These are phyloP conservation scores for Diaporthe helianthi DNA, from an alignment of 2,329 filamentous ascomycete species.

Conservation along the genomic window DNA sequence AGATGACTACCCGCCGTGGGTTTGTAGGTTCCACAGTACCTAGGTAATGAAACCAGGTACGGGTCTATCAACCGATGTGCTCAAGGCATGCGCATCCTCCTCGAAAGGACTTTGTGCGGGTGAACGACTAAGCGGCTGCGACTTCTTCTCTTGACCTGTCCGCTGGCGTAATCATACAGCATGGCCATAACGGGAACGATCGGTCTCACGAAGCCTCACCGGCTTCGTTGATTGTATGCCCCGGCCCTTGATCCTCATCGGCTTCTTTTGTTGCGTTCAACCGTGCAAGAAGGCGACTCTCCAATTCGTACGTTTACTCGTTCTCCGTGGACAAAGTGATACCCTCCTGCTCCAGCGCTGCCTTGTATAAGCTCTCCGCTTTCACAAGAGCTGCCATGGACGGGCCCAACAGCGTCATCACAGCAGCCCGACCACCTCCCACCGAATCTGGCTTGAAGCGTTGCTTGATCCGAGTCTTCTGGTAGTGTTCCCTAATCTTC, in stretches of 20 bases:
- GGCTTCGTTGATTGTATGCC: too few relatives aligned
- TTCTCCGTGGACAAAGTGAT: slow-evolving; percentile 40
- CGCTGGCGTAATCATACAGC: not conserved
- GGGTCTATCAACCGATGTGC: not conserved
- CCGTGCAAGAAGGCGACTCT: not conserved
- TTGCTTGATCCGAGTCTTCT: slow-evolving; percentile 76
- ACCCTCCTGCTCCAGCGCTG: slow-evolving; percentile 71
- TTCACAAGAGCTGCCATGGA: slow-evolving; percentile 73
- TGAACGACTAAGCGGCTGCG: not conserved
- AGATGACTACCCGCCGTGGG: too few relatives aligned
- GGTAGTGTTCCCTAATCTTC: slow-evolving; percentile 73
- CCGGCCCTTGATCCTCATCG: not conserved
- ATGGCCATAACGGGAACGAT: not conserved
- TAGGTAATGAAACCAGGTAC: not conserved
- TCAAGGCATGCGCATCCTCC: not conserved
- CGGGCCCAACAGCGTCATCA: slow-evolving; percentile 78
- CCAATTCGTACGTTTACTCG: not conserved
- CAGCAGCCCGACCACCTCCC: slow-evolving; percentile 77
- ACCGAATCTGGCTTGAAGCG: slow-evolving; percentile 72
- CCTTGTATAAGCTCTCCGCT: slow-evolving; percentile 75
- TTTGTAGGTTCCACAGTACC: not conserved
- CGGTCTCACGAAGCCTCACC: not conserved
- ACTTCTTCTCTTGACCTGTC: not conserved
- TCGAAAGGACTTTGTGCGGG: not conserved
- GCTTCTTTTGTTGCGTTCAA: not conserved